phyloP scores from a whole-genome alignment of 768 basidiomycete species.

The Strobilomyces dryophilus region DNA sequence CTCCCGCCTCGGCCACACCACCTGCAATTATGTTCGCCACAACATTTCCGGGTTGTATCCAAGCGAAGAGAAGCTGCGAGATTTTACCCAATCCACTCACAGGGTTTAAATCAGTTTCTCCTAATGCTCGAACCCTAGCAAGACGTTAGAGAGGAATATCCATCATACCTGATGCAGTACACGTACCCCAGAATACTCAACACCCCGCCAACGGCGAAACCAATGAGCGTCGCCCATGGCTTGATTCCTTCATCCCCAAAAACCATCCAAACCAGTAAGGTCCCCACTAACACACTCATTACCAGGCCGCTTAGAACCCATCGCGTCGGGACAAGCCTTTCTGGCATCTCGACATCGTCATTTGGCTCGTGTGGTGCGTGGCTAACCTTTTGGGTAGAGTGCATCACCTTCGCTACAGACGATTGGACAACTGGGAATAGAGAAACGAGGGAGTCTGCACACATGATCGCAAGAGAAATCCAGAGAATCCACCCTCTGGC shows the following conservation, averaged over 20 bases:
- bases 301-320: slow-evolving; percentile 76
- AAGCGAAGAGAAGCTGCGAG: slow-evolving; percentile 89
- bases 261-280: slow-evolving; percentile 78
- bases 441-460: slow-evolving; percentile 83
- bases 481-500: slow-evolving; percentile 98
- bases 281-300: slow-evolving; percentile 62
- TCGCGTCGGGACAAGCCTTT: slow-evolving; percentile 71
- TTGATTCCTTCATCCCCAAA: slow-evolving; percentile 91
- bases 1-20: slow-evolving; percentile 95
- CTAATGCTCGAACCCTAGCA: slow-evolving; percentile 81
- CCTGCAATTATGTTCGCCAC: slow-evolving; percentile 99
- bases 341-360: slow-evolving; percentile 70
- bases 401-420: slow-evolving; percentile 37
- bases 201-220: slow-evolving; percentile 77
- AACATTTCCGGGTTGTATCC: slow-evolving; percentile 90
- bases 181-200: slow-evolving; percentile 84
- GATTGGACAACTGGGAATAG: slow-evolving; percentile 71
- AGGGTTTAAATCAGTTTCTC: slow-evolving; percentile 93
- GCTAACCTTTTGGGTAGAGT: slow-evolving; percentile 24
- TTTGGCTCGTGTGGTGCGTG: slow-evolving; percentile 31
- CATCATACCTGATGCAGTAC: neutral
- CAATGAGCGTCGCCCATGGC: slow-evolving; percentile 90
- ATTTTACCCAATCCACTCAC: slow-evolving; percentile 94
- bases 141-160: slow-evolving; percentile 4
- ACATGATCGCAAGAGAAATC: slow-evolving; percentile 94